Percentiles rank a stretch among this genome's conserved stretches.
Conservation (phyloP, 192 early-diverging fungal species). For the Gigaspora rosea region DNA sequence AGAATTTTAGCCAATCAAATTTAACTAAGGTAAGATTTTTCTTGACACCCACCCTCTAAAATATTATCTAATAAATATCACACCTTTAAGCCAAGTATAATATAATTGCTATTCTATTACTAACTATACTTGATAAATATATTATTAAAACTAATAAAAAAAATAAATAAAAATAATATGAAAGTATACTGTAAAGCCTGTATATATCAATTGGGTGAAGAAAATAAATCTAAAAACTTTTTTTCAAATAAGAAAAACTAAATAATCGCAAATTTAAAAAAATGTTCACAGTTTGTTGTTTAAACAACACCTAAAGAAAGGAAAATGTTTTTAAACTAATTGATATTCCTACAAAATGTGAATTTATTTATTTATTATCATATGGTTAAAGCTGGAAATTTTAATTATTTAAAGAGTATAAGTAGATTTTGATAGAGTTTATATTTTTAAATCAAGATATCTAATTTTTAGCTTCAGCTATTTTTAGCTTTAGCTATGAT, state of each 20-base stretch:
- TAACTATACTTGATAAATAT: neutral
- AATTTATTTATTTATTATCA: too few relatives aligned
- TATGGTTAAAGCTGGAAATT: too few relatives aligned
- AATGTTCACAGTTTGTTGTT: neutral
- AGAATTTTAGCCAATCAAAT: too few relatives aligned
- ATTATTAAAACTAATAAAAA: constrained; percentile 6
- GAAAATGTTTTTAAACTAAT: neutral
- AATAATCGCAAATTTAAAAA: constrained; percentile 5
- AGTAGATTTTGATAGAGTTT: too few relatives aligned
- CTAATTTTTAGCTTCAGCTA: too few relatives aligned
- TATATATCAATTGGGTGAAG: neutral
- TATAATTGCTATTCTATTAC: neutral
- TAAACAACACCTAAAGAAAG: neutral
- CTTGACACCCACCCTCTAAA: too few relatives aligned
- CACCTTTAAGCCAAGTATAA: too few relatives aligned
- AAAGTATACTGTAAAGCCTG: constrained; percentile 5
- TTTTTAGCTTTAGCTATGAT: too few relatives aligned
- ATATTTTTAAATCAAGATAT: too few relatives aligned
- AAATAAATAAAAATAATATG: neutral
- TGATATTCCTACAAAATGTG: neutral
- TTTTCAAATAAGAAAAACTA: neutral
- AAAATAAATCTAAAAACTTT: neutral
- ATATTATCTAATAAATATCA: too few relatives aligned
- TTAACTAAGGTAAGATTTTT: too few relatives aligned
- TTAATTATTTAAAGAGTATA: too few relatives aligned